These are phyloP conservation scores for Phytophthora fragariae DNA, from an alignment of 352 stramenopile species.

Conservation along the genomic window DNA sequence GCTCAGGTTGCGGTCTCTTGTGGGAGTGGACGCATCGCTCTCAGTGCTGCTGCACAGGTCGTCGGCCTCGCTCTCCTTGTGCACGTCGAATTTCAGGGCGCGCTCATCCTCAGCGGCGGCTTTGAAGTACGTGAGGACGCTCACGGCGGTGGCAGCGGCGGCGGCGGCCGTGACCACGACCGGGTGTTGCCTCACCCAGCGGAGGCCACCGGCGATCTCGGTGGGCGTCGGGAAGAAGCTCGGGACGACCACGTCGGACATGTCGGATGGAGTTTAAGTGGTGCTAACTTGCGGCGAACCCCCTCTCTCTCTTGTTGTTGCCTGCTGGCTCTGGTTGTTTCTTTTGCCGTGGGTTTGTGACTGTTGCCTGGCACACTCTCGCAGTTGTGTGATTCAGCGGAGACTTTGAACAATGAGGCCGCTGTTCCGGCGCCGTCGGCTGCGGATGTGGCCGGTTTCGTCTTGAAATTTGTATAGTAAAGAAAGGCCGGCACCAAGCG, in stretches of 20 bases:
- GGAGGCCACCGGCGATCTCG: slow-evolving; percentile 78
- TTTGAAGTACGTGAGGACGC: slow-evolving; percentile 72
- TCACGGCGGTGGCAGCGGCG: slow-evolving; percentile 73
- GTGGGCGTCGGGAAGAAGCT: slow-evolving; percentile 85
- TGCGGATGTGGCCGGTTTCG: slow-evolving; percentile 26
- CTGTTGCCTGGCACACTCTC: background rate
- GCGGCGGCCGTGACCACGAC: slow-evolving; percentile 74
- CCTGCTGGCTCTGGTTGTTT: background rate
- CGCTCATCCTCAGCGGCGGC: slow-evolving; percentile 43
- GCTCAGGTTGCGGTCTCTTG: slow-evolving; percentile 45
- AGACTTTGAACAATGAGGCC: slow-evolving; percentile 35
- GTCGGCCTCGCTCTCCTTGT: slow-evolving; percentile 36
- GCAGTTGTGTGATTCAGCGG: slow-evolving; percentile 9
- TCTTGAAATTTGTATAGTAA: slow-evolving; percentile 35
- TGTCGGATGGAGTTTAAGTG: slow-evolving; percentile 17
- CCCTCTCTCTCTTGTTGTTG: background rate
- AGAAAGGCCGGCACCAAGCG: slow-evolving; percentile 32
- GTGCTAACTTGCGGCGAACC: background rate
- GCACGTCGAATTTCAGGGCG: slow-evolving; percentile 19
- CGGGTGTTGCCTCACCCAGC: slow-evolving; percentile 78
- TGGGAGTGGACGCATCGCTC: slow-evolving; percentile 64
- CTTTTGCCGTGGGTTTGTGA: background rate
- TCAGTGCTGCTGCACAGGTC: slow-evolving; percentile 74
- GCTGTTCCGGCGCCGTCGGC: slow-evolving; percentile 9
- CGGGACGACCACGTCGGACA: slow-evolving; percentile 68